Evolutionary conservation across 345 rosid genomes (phyloP), one percentile per base, ranked within the genome.

Genomic region (Populus davidiana): DNA sequence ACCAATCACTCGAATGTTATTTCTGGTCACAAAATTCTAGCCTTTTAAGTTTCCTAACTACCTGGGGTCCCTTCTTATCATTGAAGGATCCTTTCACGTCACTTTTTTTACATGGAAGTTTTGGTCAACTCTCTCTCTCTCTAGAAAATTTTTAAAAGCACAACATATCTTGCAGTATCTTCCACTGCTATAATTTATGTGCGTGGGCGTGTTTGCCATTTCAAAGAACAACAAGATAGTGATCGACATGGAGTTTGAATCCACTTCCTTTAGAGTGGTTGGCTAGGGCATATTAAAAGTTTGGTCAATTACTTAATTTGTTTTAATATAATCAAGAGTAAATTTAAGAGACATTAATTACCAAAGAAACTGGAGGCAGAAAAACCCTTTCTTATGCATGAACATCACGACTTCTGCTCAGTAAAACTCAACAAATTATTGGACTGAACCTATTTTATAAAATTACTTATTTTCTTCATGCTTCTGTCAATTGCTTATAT

Each of bases 31-130:
- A 72, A 44, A 78, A 77, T 78, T 75, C 70, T 33, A 14, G 49
- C 39, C 5, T 70, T 73, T 41, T 71, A 47, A 49, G 78, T 77
- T 86, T 82, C 84, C 73, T 74, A 87, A 78, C 87, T 25, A 83
- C 79, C 70, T 67, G 52, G 86, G 87, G 85, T 52, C 86, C 86
- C 72, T 52, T 54, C 85, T 73, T 81, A 85, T 85, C 81, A 87
- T 87, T 87, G 86, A 76, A 44, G 82, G 83, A 85, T 81, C 86
- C 73, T 80, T 85, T 52, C 71, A 79, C 87, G 86, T 81, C 89
- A 81, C 77, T 33, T 83, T 71, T 77, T 78, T 78, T 79, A 82
- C 87, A 73, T 77, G 4, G 69, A 49, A 10, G 21, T 50, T 49
- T 61, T 66, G 72, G 88, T 86, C 91, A 84, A 82, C 87, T 72